These are phyloP conservation scores for Copromyces sp. DNA, from an alignment of 495 filamentous ascomycete genomes.

Conservation along the genomic window DNA sequence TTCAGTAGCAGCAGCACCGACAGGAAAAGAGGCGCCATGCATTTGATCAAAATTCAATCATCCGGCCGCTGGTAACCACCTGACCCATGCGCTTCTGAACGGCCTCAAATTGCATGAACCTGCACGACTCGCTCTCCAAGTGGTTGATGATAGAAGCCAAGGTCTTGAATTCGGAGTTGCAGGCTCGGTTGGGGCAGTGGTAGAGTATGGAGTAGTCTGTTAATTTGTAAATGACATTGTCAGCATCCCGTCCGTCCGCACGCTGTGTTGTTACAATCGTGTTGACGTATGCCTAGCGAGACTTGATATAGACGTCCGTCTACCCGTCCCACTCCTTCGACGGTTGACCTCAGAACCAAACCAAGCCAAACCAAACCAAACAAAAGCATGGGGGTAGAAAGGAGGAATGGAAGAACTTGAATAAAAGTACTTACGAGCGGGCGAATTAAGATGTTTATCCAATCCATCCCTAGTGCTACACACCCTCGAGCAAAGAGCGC, in stretches of 20 bases:
- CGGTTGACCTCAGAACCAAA: not conserved
- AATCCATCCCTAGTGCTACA: constrained; percentile 3
- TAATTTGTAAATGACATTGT: not conserved
- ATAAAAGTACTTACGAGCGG: constrained; percentile 15
- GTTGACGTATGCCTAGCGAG: too few species aligned
- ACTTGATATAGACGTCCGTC: not conserved
- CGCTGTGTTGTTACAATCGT: not conserved
- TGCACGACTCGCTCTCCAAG: constrained; percentile 45
- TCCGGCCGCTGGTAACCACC: constrained; percentile 8
- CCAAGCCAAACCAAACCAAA: not conserved
- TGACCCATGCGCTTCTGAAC: constrained; percentile 24
- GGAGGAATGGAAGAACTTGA: not conserved
- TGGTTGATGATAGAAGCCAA: constrained; percentile 44
- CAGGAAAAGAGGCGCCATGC: not conserved
- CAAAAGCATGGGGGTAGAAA: not conserved
- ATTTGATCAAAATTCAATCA: constrained; percentile 5
- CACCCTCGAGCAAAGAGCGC: constrained; percentile 13
- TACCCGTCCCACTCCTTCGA: not conserved
- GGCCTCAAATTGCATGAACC: constrained; percentile 36
- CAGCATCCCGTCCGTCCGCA: not conserved
- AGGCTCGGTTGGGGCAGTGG: constrained; percentile 39
- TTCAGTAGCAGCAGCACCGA: not conserved
- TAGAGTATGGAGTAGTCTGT: constrained; percentile 39
- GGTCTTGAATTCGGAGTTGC: constrained; percentile 35
- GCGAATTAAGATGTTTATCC: constrained; percentile 16